These are phyloP conservation scores for Microcyclospora tardicrescens DNA, from an alignment of 2,329 filamentous ascomycete genomes.

Conservation along the genomic window DNA sequence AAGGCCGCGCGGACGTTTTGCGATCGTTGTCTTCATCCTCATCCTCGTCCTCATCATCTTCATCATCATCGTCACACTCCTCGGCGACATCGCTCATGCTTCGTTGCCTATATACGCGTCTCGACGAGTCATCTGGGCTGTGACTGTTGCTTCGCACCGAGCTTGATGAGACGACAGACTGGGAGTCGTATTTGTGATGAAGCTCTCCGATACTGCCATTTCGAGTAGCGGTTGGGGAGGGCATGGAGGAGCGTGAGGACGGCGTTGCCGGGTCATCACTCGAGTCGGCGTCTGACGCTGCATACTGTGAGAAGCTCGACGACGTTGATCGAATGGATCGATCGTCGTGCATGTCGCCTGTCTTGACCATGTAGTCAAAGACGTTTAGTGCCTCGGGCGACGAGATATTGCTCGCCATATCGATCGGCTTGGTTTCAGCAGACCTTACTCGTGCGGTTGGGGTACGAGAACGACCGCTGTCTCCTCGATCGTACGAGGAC, in stretches of 20 bases:
- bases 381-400: slow-evolving; percentile 14
- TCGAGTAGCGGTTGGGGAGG: slow-evolving; percentile 17
- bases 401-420: slow-evolving; percentile 1
- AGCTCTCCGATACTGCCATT: slow-evolving; percentile 19
- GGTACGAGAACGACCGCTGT: slow-evolving; percentile 6
- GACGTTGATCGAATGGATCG: slow-evolving; percentile 14
- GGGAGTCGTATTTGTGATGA: slow-evolving; percentile 16
- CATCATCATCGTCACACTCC: slow-evolving; percentile 4
- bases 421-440: too few relatives aligned
- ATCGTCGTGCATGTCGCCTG: slow-evolving; percentile 11
- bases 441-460: slow-evolving; percentile 3
- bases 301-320: slow-evolving; percentile 18
- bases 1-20: neutral
- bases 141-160: slow-evolving; percentile 7
- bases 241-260: slow-evolving; percentile 19
- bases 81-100: slow-evolving; percentile 6
- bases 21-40: slow-evolving; percentile 5
- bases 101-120: slow-evolving; percentile 1
- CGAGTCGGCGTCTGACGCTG: slow-evolving; percentile 19
- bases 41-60: slow-evolving; percentile 5
- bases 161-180: slow-evolving; percentile 5
- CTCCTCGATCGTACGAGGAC: slow-evolving; percentile 26
- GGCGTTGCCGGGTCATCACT: slow-evolving; percentile 20
- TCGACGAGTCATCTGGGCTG: slow-evolving; percentile 7
- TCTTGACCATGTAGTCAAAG: slow-evolving; percentile 18